These are phyloP conservation scores for Collariella sp. DNA, from an alignment of 495 filamentous ascomycete genomes.

Conservation along the genomic window DNA sequence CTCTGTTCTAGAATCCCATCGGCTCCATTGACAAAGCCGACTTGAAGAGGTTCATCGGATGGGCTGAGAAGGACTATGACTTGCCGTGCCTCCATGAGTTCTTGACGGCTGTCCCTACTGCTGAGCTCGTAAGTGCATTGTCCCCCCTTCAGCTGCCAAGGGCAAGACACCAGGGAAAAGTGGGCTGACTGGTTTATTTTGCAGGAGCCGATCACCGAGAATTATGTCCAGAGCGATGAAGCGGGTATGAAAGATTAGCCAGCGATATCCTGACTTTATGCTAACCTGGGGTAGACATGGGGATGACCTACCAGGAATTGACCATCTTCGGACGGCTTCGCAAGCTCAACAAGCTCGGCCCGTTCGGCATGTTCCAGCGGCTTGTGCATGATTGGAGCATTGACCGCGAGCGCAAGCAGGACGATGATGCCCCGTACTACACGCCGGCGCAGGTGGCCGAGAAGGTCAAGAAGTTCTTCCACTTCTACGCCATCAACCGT, in stretches of 20 bases:
- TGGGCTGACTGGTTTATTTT: neutral
- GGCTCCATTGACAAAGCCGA: slow-evolving; percentile 65
- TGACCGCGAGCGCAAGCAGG: slow-evolving; percentile 24
- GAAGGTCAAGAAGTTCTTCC: slow-evolving; percentile 64
- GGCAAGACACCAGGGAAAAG: neutral
- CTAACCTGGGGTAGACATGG: slow-evolving; percentile 11
- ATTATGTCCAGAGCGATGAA: slow-evolving; percentile 63
- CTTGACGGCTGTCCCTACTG: slow-evolving; percentile 66
- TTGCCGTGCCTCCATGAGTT: slow-evolving; percentile 73
- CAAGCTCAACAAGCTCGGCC: slow-evolving; percentile 65
- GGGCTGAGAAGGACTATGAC: slow-evolving; percentile 50
- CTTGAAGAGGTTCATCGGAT: slow-evolving; percentile 68
- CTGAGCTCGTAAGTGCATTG: slow-evolving; percentile 54
- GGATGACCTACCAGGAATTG: slow-evolving; percentile 48
- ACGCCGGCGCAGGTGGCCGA: slow-evolving; percentile 37
- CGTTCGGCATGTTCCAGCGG: slow-evolving; percentile 60
- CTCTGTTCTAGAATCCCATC: too few relatives aligned
- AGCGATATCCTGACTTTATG: slow-evolving; percentile 28
- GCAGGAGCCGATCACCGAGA: slow-evolving; percentile 59
- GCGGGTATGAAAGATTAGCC: slow-evolving; percentile 32
- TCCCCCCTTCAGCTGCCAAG: neutral
- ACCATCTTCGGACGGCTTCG: slow-evolving; percentile 42
- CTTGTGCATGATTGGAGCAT: slow-evolving; percentile 64
- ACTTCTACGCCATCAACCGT: slow-evolving; percentile 46
- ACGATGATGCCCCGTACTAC: slow-evolving; percentile 27